Evolutionary conservation across 1,284 basidiomycete species (phyloP).

Genomic region (Takashimella koratensis): DNA sequence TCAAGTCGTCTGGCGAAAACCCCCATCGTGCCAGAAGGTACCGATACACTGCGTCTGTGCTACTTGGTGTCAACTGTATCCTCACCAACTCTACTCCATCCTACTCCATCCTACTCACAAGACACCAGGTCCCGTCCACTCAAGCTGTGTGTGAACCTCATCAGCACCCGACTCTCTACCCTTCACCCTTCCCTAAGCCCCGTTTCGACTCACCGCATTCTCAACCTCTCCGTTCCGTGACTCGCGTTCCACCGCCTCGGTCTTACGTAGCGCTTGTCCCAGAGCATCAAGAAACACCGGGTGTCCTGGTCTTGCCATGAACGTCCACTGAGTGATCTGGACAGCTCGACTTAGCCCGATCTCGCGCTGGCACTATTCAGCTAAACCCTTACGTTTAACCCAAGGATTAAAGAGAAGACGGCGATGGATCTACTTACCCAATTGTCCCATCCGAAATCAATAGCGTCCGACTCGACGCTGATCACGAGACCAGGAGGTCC

Average conservation of each 20-base stretch:
- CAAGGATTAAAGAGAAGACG: no score
- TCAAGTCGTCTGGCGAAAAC: slow-evolving; percentile 28
- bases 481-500: slow-evolving; percentile 25
- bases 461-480: slow-evolving; percentile 35
- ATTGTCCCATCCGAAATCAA: slow-evolving; percentile 39
- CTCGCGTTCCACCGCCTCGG: slow-evolving; percentile 19
- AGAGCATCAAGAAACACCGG: slow-evolving; percentile 39
- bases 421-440: slow-evolving; percentile 19
- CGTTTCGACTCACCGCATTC: slow-evolving; percentile 28
- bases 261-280: slow-evolving; percentile 27
- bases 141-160: slow-evolving; percentile 8
- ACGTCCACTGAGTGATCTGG: slow-evolving; percentile 43
- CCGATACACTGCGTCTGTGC: slow-evolving; percentile 38
- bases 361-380: slow-evolving; percentile 19
- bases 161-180: background rate
- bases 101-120: slow-evolving; percentile 19
- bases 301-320: slow-evolving; percentile 39
- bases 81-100: background rate
- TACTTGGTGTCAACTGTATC: no score
- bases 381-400: no score
- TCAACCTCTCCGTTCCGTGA: slow-evolving; percentile 15
- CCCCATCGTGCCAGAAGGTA: slow-evolving; percentile 37
- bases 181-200: background rate
- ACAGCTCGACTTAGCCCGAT: slow-evolving; percentile 30
- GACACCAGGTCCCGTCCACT: slow-evolving; percentile 43